A percentile compares a stretch with the other conserved stretches of the same genome.
phyloP scores from a whole-genome alignment of 129 eudicot genomes.

The Gnaphalium uliginosum region DNA sequence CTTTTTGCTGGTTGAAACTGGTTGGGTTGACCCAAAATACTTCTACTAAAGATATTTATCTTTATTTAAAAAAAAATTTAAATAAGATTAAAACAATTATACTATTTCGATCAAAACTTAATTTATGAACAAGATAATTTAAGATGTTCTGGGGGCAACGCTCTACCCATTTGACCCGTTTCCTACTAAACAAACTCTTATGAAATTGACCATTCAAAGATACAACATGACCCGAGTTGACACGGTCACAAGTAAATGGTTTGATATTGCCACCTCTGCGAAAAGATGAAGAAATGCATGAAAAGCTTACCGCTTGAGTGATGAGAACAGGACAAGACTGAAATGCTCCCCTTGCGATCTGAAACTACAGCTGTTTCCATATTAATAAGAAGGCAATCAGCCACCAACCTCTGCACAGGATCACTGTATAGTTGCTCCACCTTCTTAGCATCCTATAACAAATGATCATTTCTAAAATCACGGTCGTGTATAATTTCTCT shows the following conservation, averaged over 20 bases:
- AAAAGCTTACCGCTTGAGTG: constrained; percentile 56
- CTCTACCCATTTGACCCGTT: not conserved
- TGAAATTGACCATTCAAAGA: not conserved
- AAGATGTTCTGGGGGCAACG: not conserved
- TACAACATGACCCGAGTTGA: not conserved
- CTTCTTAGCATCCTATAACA: constrained; percentile 68
- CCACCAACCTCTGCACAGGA: constrained; percentile 90
- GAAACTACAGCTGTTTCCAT: constrained; percentile 82
- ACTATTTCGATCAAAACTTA: too few species aligned
- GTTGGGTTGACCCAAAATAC: not conserved
- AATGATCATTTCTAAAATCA: not conserved
- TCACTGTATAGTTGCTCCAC: constrained; percentile 89
- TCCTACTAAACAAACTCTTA: not conserved
- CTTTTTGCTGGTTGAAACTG: not conserved
- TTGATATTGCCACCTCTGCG: not conserved
- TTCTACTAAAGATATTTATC: not conserved
- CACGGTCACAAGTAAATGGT: not conserved
- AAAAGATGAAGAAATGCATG: not conserved
- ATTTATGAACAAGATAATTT: too few species aligned
- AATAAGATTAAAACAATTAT: too few species aligned
- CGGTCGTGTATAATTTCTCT: not conserved
- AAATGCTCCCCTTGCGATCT: constrained; percentile 84
- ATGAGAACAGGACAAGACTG: constrained; percentile 69
- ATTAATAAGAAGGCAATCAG: constrained; percentile 89
- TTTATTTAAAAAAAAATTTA: too few species aligned